Conservation (phyloP, 139 green algal species). For the Helicosporidium sp. region DNA sequence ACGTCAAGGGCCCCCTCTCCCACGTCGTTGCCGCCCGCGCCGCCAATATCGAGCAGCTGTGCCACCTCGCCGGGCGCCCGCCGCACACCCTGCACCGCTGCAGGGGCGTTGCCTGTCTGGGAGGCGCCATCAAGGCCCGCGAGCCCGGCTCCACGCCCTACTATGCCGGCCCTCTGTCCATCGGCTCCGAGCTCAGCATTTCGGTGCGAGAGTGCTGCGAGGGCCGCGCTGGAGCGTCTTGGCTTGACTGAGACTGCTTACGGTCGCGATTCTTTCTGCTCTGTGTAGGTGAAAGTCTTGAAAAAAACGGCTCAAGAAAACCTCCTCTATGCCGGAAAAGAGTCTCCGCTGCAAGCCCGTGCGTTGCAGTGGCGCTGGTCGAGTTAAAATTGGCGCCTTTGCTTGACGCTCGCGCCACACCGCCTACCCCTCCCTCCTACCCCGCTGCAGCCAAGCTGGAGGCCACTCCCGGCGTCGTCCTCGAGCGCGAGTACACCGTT, state of each 20-base stretch:
- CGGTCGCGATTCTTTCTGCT: not conserved
- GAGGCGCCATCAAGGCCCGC: not conserved
- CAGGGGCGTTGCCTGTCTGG: not conserved
- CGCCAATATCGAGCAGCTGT: too few species aligned
- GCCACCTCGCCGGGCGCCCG: not conserved
- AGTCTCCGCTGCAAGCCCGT: not conserved
- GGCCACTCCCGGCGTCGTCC: not conserved
- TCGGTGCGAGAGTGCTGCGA: not conserved
- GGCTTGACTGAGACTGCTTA: not conserved
- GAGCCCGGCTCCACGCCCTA: not conserved
- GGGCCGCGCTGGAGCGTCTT: not conserved
- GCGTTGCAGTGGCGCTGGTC: not conserved
- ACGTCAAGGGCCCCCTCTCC: too few species aligned
- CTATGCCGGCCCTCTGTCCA: not conserved
- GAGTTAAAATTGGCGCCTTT: not conserved
- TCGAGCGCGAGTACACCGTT: not conserved
- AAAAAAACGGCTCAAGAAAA: conserved; percentile 10
- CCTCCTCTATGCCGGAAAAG: not conserved
- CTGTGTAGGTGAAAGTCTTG: conserved; percentile 1
- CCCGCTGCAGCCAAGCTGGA: not conserved
- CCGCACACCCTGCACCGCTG: not conserved
- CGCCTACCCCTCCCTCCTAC: not conserved
- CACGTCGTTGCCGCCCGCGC: too few species aligned
- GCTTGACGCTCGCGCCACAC: not conserved
- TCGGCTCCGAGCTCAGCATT: not conserved